Conservation (phyloP, 176 grass and related monocot species). For the Olyra latifolia region DNA sequence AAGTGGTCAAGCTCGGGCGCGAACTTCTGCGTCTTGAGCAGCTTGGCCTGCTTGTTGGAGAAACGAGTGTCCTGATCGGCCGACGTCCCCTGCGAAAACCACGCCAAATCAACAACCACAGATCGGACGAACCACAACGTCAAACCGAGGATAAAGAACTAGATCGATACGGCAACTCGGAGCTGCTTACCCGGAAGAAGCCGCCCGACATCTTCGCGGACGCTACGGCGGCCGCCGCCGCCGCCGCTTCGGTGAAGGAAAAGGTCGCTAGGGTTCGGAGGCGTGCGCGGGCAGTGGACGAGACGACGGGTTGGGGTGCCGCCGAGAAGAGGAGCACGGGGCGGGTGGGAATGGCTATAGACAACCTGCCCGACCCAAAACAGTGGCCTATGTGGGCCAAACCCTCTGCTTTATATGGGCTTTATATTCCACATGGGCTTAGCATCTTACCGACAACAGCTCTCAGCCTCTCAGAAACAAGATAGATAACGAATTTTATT, state of each 20-base stretch:
- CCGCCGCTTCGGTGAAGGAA: conserved; percentile 11
- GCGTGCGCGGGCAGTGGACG: background rate
- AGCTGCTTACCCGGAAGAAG: conserved; percentile 75
- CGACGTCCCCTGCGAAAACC: conserved; percentile 70
- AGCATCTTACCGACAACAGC: too few species aligned
- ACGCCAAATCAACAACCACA: conserved; percentile 21
- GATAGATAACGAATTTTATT: too few species aligned
- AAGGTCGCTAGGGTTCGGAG: conserved; percentile 54
- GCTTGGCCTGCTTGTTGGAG: conserved; percentile 98
- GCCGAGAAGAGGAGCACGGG: background rate
- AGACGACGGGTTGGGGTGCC: too few species aligned
- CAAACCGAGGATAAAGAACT: background rate
- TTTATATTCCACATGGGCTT: background rate
- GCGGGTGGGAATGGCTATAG: background rate
- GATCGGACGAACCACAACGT: conserved; percentile 31
- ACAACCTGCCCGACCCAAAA: conserved; percentile 19
- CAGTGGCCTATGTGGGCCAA: background rate
- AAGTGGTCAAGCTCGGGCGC: conserved; percentile 83
- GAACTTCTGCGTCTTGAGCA: conserved; percentile 93
- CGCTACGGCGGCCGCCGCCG: conserved; percentile 17
- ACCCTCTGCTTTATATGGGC: background rate
- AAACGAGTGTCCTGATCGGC: conserved; percentile 97
- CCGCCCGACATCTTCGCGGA: conserved; percentile 82
- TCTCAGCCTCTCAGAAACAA: too few species aligned
- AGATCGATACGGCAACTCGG: conserved; percentile 11